Evolutionary conservation across 257 asterid species (phyloP), one percentile per base, ranked within the genome.

Genomic region (Striga asiatica): DNA sequence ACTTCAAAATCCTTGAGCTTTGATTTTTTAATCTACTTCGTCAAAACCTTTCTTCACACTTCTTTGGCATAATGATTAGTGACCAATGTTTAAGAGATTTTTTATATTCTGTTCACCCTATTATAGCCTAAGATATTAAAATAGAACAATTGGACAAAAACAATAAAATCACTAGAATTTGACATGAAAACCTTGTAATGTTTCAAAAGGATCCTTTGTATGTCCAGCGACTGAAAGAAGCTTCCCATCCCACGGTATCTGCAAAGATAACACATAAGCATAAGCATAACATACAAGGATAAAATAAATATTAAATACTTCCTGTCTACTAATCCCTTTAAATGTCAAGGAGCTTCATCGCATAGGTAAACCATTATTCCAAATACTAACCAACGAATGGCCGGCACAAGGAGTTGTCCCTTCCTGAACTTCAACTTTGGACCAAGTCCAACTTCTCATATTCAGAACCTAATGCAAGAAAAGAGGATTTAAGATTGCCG

Each of bases 211-310:
- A 76, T 84, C 84, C 79, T 87, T 92, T 50, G 93, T 56, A 66
- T 87, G 95, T 71, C 98, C 98, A 71, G 93, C 95, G 56, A 87
- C 74, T 38, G 94, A 82, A 73, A 92, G 86, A 78, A 92, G 93
- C 81, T 84, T 80, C 71, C 96, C 95, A 29, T 74, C 88, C 95
- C 97, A 84, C 11, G 97, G 83, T 67, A 87, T 82, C 98, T 92
- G 60, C 11, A 60, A 71, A 63, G 34, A 64, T 25, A 59, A 58
- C 28, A n/a, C n/a, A n/a, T n/a, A n/a, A 54, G 31, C 56, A 60
- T 55, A 69, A 55, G 55, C 47, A 50, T 34, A 45, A 61, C 43
- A 73, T 47, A 62, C 57, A 35, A 50, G 25, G 61, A n/a, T n/a
- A n/a, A 18, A 63, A 48, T 31, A 60, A 48, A 16, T 37, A 25